Base-by-base conservation (phyloP, 352 stramenopile species). In the Pythium biforme region DNA sequence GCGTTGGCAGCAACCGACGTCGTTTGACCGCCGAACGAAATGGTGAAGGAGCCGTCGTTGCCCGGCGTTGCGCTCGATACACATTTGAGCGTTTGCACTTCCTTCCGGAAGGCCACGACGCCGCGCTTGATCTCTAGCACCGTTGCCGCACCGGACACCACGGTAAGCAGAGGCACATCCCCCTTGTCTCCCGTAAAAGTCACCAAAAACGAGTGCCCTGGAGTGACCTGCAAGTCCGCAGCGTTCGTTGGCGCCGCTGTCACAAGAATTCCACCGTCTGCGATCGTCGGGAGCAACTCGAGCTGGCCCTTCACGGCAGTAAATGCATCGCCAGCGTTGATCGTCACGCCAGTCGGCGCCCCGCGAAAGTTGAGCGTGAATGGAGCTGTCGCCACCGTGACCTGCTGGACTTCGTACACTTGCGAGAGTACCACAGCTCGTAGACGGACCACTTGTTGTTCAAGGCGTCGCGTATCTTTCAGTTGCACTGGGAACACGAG, bases 401-500 rank as follows among this genome's bases (percentile, higher is more conserved):
- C 73, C 34, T 82, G 58, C 34, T 94, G 86, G 4, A 94, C 80
- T 50, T 84, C 83, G 26, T 67, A 55, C 15, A 80, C 64, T 0
- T 70, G 68, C 0, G 69, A 55, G 25, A 92, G 45, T 11, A 80
- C 72, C 8, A 91, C 79, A 0, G 81, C 86, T 1, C 79, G 72
- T 4, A 90, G 25, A 1, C 80, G 78, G 59, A 94, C 64, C 3
- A 75, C 80, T 47, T 94, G 86, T 20, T 90, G 39, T 50, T 92
- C 86, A 0, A 90, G 51, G 4, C 86, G 78, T 17, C 86, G 80
- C 5, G 70, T 73, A 61, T 99, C 96, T 55, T 97, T 96, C 14
- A 97, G 73, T 67, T 97, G 86, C 19, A 99, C 88, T 55, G 93
- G 83, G 45, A 99, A 97, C 19, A 57, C 59, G 0, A 92, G 68